Base-by-base conservation (phyloP, 441 rosid genomes). In the Mallotus japonicus region DNA sequence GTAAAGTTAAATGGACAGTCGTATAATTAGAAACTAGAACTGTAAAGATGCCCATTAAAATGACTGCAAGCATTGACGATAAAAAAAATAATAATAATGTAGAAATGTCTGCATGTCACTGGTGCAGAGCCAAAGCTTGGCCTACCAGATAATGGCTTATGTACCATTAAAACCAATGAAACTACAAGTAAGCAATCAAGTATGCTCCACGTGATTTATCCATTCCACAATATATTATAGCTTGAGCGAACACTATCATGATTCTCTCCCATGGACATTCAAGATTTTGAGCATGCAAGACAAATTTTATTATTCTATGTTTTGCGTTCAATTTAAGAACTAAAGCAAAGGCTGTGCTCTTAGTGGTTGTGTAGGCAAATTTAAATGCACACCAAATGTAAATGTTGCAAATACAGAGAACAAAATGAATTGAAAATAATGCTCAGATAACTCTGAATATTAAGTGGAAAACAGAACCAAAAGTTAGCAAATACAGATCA, bases 1-100 rank as follows among this genome's bases (percentile, higher is more conserved):
- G 42, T 14, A 10, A 66, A 56, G 72, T 20, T 75, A 76, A 55
- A 42, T 75, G 53, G 16, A 76, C 13, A 51, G 44, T 49, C 37
- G 62, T 66, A 71, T 49, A 54, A 74, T 40, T 51, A 77, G 59
- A 44, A 70, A 69, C 62, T 11, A 19, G 55, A 54, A 6, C 2
- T 44, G 55, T 57, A 24, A 46, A 50, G 8, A 22, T 7, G n/a
- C 24, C n/a, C 22, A 28, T 16, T 15, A 15, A 37, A 32, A 19
- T 50, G 65, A 0, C 32, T 28, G 32, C 32, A 28, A 28, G 32
- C 32, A 28, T 28, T 28, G 32, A 28, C 1, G 32, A 28, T 28
- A 28, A 28, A 28, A 28, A 1, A 28, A 28, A 28, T 28, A 28
- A 28, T 28, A 28, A 28, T 28, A 28, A 28, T 28, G 32, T 28